Base-by-base conservation (phyloP, 2,329 filamentous ascomycete genomes). In the Diaporthe ilicicola region DNA sequence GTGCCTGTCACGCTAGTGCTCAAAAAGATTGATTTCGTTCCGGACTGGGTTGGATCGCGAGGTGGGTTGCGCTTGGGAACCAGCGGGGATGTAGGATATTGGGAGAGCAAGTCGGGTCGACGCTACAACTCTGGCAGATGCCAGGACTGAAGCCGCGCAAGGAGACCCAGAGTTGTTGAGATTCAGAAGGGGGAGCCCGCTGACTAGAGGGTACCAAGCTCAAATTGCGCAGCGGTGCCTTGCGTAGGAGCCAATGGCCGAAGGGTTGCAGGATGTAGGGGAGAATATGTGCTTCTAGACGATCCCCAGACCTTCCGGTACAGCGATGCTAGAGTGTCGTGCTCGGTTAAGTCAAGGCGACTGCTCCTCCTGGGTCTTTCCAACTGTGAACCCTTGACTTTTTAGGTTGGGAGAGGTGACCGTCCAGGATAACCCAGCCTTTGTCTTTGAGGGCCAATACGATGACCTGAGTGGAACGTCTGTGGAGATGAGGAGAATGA, bases 21-120 rank as follows among this genome's bases (percentile, higher is more conserved):
- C 59, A 46, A 72, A 72, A 64, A 65, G 66, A 69, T 59, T 65
- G 70, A 69, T 29, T 66, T 53, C 48, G 32, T 50, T 37, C 48
- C 56, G 46, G 56, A 39, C 68, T 65, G 56, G 70, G 66, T 59
- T 69, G 70, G 59, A 70, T 72, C 66, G 70, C 51, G 70, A 59
- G 66, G 62, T 61, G 37, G 56, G 50, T 64, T 71, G 62, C 32
- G 56, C 67, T 70, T 51, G 65, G 32, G 56, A 62, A 64, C 59
- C 70, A 69, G 66, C 56, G 66, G 34, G 62, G 53, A 53, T 72
- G 56, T 34, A 39, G 50, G 51, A 50, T 55, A 32, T 53, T 54
- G 56, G 34, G 37, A 59, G 50, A 54, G 66, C 53, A 69, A 56
- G 62, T 55, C 50, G 42, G 51, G 22, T 70, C 44, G 50, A 61